phyloP scores from a whole-genome alignment of 805 yeast genomes.

The Cephaloascus albidus region DNA sequence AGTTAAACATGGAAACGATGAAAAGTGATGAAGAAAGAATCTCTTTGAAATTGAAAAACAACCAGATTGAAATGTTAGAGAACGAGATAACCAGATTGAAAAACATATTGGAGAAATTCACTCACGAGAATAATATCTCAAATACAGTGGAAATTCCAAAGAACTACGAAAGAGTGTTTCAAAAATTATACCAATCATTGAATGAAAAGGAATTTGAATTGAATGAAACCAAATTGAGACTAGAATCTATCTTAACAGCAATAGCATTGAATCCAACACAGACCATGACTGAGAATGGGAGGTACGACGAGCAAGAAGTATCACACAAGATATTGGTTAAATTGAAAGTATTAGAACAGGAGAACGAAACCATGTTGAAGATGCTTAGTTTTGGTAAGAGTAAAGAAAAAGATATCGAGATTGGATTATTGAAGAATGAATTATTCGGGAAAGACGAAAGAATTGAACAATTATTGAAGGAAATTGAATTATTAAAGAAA shows the following conservation, averaged over 20 bases:
- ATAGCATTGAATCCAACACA: constrained; percentile 41
- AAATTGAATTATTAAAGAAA: no score
- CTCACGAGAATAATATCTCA: no score
- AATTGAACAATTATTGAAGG: no score
- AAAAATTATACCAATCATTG: background rate
- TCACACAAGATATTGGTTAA: constrained; percentile 65
- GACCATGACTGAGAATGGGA: constrained; percentile 38
- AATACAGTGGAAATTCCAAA: background rate
- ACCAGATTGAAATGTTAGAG: no score
- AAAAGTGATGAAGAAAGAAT: no score
- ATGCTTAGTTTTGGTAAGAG: constrained; percentile 72
- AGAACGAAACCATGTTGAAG: constrained; percentile 60
- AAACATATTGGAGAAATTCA: no score
- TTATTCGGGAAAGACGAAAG: constrained; percentile 27
- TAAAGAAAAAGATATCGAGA: constrained; percentile 59
- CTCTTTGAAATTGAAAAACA: no score
- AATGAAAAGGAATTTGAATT: constrained; percentile 28
- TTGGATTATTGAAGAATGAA: constrained; percentile 48
- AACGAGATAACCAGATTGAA: no score
- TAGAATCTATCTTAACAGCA: constrained; percentile 57
- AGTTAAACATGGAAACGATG: no score
- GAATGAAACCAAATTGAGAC: constrained; percentile 48
- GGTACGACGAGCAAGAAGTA: constrained; percentile 66
- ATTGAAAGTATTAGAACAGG: constrained; percentile 49
- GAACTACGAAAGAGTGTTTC: background rate